These are phyloP conservation scores for Trichosporon coremiiforme DNA, from an alignment of 1,284 basidiomycete species.

Conservation along the genomic window DNA sequence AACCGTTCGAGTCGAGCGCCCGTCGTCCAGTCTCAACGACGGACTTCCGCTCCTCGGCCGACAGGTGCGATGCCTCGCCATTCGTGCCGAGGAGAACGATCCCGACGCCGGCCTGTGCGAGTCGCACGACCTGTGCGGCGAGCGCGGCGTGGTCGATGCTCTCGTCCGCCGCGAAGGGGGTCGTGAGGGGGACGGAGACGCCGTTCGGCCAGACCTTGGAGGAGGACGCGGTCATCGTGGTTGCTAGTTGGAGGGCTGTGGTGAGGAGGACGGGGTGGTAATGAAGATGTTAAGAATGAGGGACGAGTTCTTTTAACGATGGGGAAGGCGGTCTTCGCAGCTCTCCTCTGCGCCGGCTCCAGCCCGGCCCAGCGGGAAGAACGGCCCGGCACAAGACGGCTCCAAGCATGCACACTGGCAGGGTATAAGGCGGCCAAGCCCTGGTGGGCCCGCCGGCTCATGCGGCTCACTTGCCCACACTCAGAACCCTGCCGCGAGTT, in stretches of 20 bases:
- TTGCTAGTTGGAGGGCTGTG: not conserved
- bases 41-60: conserved; percentile 66
- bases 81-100: conserved; percentile 59
- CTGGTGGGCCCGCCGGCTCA: too few species aligned
- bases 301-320: not conserved
- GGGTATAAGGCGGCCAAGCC: not conserved
- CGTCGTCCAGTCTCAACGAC: conserved; percentile 69
- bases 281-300: not conserved
- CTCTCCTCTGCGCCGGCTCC: not conserved
- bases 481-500: not conserved
- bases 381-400: conserved; percentile 16
- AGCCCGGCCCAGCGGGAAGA: not conserved
- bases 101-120: conserved; percentile 58
- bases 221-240: conserved; percentile 24
- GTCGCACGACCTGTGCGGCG: conserved; percentile 56
- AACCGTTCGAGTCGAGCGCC: conserved; percentile 73
- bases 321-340: not conserved
- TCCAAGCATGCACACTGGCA: not conserved
- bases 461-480: not conserved
- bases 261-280: not conserved
- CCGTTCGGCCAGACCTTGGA: conserved; percentile 46
- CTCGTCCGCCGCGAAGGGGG: conserved; percentile 56
- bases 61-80: conserved; percentile 65
- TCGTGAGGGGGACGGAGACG: conserved; percentile 58
- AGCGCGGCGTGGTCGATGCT: conserved; percentile 54